Percentiles rank a stretch among this genome's conserved stretches.
Conservation (phyloP, 2,329 filamentous ascomycete genomes). For the Clonostachys rhizophaga region DNA sequence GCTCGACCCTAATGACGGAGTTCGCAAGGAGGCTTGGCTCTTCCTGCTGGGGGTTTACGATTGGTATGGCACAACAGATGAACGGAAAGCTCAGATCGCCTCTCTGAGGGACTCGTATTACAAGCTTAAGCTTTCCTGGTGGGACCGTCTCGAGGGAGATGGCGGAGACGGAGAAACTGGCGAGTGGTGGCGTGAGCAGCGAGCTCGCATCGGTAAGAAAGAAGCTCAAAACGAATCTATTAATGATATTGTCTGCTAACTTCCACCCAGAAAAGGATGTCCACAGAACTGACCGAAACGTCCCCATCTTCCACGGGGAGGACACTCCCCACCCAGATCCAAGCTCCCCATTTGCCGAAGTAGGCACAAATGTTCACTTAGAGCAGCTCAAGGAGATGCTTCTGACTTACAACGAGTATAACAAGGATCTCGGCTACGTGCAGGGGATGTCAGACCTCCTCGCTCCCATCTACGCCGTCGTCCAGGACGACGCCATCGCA, state of each 20-base stretch:
- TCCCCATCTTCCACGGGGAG: slow-evolving; percentile 93
- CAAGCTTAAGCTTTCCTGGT: slow-evolving; percentile 90
- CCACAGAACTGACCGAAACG: slow-evolving; percentile 89
- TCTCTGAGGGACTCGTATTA: slow-evolving; percentile 91
- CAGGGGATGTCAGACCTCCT: slow-evolving; percentile 98
- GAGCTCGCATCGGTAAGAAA: slow-evolving; percentile 79
- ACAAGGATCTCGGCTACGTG: slow-evolving; percentile 91
- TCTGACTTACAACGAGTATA: slow-evolving; percentile 97
- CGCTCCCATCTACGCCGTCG: slow-evolving; percentile 91
- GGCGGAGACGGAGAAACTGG: slow-evolving; percentile 74
- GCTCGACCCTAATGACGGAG: slow-evolving; percentile 81
- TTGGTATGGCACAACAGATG: slow-evolving; percentile 86
- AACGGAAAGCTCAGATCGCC: slow-evolving; percentile 77
- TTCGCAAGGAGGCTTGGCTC: slow-evolving; percentile 94
- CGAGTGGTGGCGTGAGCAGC: slow-evolving; percentile 97
- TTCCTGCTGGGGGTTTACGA: slow-evolving; percentile 89
- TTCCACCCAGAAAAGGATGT: slow-evolving; percentile 84
- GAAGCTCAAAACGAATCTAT: slow-evolving; percentile 1
- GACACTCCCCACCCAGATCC: slow-evolving; percentile 96
- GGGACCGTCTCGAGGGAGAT: slow-evolving; percentile 85
- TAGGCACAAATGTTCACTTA: slow-evolving; percentile 93
- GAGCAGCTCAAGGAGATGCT: slow-evolving; percentile 99
- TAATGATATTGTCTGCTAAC: slow-evolving; percentile 6
- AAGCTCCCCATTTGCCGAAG: slow-evolving; percentile 87
- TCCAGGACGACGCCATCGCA: slow-evolving; percentile 94